Percentiles rank a stretch among this genome's conserved stretches.
phyloP scores from a whole-genome alignment of 2,329 filamentous ascomycete genomes.

The Fusarium brachygibbosum region DNA sequence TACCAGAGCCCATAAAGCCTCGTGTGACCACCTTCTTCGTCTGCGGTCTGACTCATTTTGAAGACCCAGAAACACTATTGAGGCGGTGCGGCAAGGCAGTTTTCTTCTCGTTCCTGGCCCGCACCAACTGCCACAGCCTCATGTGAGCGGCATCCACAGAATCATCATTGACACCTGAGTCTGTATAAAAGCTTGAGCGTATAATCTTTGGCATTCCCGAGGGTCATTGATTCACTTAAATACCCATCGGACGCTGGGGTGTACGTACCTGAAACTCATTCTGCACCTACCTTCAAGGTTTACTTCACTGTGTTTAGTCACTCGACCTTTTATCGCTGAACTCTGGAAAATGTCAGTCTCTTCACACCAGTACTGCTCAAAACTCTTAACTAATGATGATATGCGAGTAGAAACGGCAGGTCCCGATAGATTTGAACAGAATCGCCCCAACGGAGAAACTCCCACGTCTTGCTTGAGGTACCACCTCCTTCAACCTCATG shows the following conservation, averaged over 20 bases:
- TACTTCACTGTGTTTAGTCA: neutral
- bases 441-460: slow-evolving; percentile 10
- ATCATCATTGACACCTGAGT: neutral
- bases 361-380: neutral
- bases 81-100: slow-evolving; percentile 49
- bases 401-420: neutral
- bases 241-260: neutral
- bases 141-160: slow-evolving; percentile 14
- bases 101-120: slow-evolving; percentile 32
- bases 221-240: neutral
- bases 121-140: slow-evolving; percentile 33
- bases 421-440: neutral
- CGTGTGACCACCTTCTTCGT: neutral
- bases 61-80: slow-evolving; percentile 19
- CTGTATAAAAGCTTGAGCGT: slow-evolving; percentile 23
- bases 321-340: neutral
- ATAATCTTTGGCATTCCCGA: neutral
- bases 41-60: slow-evolving; percentile 44
- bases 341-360: slow-evolving; percentile 16
- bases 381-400: neutral
- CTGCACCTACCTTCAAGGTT: neutral
- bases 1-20: neutral
- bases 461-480: slow-evolving; percentile 2
- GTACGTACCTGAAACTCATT: neutral
- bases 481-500: slow-evolving; percentile 7